Evolutionary conservation across 192 early-diverging fungal species (phyloP), one percentile per base, ranked within the genome.

Genomic region (Linnemannia elongata): DNA sequence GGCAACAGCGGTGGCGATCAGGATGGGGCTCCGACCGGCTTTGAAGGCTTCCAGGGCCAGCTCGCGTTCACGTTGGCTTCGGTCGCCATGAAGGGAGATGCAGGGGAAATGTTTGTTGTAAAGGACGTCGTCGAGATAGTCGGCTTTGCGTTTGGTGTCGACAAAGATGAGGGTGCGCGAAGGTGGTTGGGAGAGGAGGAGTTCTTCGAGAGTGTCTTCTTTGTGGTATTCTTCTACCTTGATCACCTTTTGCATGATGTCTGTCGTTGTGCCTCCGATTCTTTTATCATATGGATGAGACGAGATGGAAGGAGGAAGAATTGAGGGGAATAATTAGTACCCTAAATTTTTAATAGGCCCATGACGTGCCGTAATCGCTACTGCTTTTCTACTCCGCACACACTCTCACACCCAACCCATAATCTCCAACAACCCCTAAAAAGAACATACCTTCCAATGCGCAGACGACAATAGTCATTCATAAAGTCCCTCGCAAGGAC

Each of bases 401-500:
- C 60, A 45, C 12, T 6, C 42, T 45, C 12, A 45, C 44, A 45
- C 10, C 44, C 13, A 45, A 45, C 0, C 24, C n/a, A 27, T 38
- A 5, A 12, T 63, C 55, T 36, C 17, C 20, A 4, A 6, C 49
- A 52, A 22, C 18, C 17, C 17, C 49, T 52, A 22, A n/a, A 5
- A 72, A 76, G 7, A 2, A 42, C 17, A 38, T 74, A 87, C 85
- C 79, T 87, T 71, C 98, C 98, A 30, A 99, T 95, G 38, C 95
- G 94, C 82, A 94, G 93, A 88, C 95, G 97, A 55, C 96, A 91
- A 72, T 96, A 95, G 80, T 95, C 80, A n/a, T 93, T 91, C 72
- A 99, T 91, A 92, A 99, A 99, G 91, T 98, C 98, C 74, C 95
- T 92, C 39, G 98, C 98, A 38, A 99, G 94, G 73, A 92, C 90